A percentile compares a stretch with the other conserved stretches of the same genome.
These are phyloP conservation scores for Cocos nucifera DNA, from an alignment of 176 grass and related monocot genomes.

Conservation along the genomic window DNA sequence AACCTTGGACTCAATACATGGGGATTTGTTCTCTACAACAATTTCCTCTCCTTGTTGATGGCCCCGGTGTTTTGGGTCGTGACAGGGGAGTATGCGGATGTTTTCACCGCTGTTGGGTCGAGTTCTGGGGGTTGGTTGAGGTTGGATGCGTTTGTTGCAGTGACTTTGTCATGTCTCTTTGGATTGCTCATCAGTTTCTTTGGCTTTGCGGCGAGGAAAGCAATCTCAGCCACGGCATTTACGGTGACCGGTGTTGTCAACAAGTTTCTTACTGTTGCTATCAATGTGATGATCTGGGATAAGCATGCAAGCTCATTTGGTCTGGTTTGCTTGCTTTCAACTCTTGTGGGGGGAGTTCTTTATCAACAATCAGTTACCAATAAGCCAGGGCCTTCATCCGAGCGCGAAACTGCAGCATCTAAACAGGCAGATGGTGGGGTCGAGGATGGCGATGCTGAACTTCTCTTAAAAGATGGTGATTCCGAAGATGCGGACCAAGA, in stretches of 20 bases:
- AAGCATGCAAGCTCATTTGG: constrained; percentile 17
- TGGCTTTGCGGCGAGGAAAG: constrained; percentile 22
- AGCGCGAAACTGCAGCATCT: background rate
- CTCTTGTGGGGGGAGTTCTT: constrained; percentile 14
- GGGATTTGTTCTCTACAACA: constrained; percentile 20
- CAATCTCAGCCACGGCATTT: constrained; percentile 23
- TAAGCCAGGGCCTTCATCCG: background rate
- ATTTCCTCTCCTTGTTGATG: constrained; percentile 18
- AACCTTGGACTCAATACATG: constrained; percentile 17
- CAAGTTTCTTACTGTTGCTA: constrained; percentile 19
- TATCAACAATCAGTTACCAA: constrained; percentile 17
- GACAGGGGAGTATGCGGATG: constrained; percentile 15
- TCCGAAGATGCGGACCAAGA: constrained; percentile 3
- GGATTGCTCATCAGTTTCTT: constrained; percentile 22
- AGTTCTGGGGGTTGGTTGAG: constrained; percentile 5
- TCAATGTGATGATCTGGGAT: constrained; percentile 22
- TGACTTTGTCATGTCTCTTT: constrained; percentile 11
- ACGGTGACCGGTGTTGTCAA: constrained; percentile 19
- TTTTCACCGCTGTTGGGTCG: constrained; percentile 3
- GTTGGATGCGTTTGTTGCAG: background rate
- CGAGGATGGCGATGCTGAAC: constrained; percentile 3
- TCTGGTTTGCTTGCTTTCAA: constrained; percentile 14
- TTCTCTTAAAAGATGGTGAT: background rate
- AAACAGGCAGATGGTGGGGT: background rate
- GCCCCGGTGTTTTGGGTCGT: constrained; percentile 8